Conservation (phyloP, 768 basidiomycete genomes). For the Tulasnella sp. region DNA sequence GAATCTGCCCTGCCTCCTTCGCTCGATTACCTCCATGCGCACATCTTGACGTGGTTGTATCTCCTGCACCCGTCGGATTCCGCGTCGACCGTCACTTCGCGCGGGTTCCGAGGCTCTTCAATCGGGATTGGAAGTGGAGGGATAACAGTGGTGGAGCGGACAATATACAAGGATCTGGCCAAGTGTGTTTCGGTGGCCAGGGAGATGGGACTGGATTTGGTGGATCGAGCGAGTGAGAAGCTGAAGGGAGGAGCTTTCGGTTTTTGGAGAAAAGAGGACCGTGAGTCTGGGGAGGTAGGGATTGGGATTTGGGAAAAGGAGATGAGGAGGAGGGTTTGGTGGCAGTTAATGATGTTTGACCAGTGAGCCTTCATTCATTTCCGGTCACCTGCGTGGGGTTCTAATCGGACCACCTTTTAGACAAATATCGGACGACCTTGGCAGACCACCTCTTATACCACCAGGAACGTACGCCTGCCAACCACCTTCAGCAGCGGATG, state of each 20-base stretch:
- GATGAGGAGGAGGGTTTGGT: constrained; percentile 60
- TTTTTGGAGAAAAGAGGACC: neutral
- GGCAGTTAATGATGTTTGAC: constrained; percentile 76
- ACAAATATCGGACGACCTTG: constrained; percentile 64
- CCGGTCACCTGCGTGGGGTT: no score
- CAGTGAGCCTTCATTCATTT: constrained; percentile 47
- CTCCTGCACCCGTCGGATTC: constrained; percentile 14
- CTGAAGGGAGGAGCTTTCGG: constrained; percentile 38
- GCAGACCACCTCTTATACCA: constrained; percentile 57
- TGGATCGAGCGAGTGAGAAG: constrained; percentile 53
- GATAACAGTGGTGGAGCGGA: constrained; percentile 5
- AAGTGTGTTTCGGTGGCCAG: constrained; percentile 67
- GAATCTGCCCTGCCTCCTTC: constrained; percentile 8
- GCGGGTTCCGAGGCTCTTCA: constrained; percentile 29
- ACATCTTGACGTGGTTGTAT: constrained; percentile 19
- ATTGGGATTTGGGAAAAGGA: constrained; percentile 34
- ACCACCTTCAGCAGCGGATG: constrained; percentile 55
- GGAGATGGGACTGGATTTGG: constrained; percentile 52
- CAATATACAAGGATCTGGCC: constrained; percentile 42
- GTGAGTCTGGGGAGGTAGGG: neutral
- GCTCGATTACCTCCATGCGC: constrained; percentile 16
- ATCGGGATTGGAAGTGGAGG: constrained; percentile 28
- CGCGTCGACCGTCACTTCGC: constrained; percentile 30
- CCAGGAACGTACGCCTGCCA: constrained; percentile 50
- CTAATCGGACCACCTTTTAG: constrained; percentile 39